Base-by-base conservation (phyloP, 2,329 filamentous ascomycete species). In the Cladophialophora chaetospira region DNA sequence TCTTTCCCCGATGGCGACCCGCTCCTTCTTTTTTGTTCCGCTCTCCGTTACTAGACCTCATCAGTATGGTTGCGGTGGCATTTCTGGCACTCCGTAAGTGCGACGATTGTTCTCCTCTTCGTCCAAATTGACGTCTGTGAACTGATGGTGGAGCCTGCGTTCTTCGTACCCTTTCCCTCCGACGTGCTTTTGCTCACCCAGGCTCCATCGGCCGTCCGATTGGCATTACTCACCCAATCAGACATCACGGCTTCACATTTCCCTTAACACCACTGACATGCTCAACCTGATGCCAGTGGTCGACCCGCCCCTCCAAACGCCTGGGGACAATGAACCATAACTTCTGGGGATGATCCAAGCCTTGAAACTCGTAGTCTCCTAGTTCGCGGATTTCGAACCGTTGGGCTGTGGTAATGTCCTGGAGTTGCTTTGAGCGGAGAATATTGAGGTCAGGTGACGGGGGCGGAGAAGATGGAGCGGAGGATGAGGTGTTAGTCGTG, bases 261-360 rank as follows among this genome's bases (percentile, higher is more conserved):
- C 63, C 63, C 36, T 65, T 65, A 3, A 59, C 57, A 8, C 57
- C 52, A 9, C 57, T 25, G 9, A 63, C 55, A 52, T 63, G 59
- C 17, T 26, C 57, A 29, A 63, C 58, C n/a, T 55, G 57, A 19
- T 62, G 60, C 56, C 61, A 65, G 35, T 62, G 56, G 4, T 58
- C 51, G 23, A 62, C 53, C 11, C 61, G 53, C 6, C 61, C 63
- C 42, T 60, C 54, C 4, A 65, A 53, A 3, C 58, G 62, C 25
- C 45, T 28, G 2, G 63, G 63, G 11, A 65, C 57, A 26, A 65
- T 55, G 53, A 60, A 65, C 17, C 57, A 65, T 13, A 65, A 52
- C 25, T 38, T 56, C 40, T 65, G 43, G 9, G 58, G 58, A n/a
- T 62, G 48, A 1, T 58, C 49, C 3, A 63, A 48, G 8, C 61